Base-by-base conservation (phyloP, 1,139 yeast species). In the Hansenula sp. region DNA sequence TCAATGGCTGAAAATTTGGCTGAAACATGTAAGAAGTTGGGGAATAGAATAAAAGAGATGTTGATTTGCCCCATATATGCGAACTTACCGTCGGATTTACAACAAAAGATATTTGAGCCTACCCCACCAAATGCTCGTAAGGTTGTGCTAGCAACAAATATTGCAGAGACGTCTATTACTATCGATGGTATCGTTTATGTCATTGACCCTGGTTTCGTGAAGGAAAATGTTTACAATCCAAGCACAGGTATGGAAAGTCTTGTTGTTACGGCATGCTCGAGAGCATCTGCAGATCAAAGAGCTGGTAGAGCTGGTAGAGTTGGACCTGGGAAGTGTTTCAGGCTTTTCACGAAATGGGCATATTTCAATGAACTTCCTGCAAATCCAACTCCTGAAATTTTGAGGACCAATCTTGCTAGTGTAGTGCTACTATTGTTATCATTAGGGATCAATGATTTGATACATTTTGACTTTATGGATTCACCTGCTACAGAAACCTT, bases 241-340 rank as follows among this genome's bases (percentile, higher is more conserved):
- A 66, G 81, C 9, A 80, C 93, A 0, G 96, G 96, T 2, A 88
- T 93, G 91, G 98, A 91, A 56, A 83, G 89, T 47, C 71, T 94
- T 48, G 84, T 84, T 13, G 90, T 89, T 1, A 80, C 80, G 0
- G 93, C 96, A 0, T 89, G 96, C 52, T 91, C 98, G 0, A 76
- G 85, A 49, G 99, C 99, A 0, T 88, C 96, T 31, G 97, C 97
- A 0, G 91, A 90, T 52, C 99, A 93, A 66, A 70, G 99, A 49
- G 94, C 96, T 1, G 99, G 99, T 45, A 78, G 99, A 66, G 99
- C 98, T 0, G 99, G 99, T 8, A 81, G 99, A 69, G 87, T 90
- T 6, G 96, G 96, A 0, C 96, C 98, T 0, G 99, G 99, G 0
- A 90, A 89, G 61, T 93, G 99, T 61, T 94, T 84, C 60, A 66